phyloP scores from a whole-genome alignment of 116 monocot genomes.

The Phalaenopsis hybrid region DNA sequence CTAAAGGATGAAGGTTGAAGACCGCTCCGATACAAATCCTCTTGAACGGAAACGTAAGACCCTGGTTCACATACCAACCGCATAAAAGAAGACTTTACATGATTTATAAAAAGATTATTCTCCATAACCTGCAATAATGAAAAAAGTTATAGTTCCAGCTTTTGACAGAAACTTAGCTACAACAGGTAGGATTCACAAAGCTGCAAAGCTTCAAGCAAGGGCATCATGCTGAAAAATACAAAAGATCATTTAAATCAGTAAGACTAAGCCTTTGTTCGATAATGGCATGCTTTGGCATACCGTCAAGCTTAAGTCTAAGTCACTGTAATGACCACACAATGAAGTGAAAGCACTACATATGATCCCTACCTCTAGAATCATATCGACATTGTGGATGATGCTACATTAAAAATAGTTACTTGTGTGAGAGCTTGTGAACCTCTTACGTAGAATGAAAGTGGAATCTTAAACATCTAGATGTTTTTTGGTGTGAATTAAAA shows the following conservation, averaged over 20 bases:
- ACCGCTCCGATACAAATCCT: not conserved
- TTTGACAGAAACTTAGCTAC: not conserved
- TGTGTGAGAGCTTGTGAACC: too few relatives aligned
- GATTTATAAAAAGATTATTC: slow-evolving; percentile 5
- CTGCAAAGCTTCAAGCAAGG: not conserved
- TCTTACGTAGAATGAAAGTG: too few relatives aligned
- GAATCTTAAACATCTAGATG: too few relatives aligned
- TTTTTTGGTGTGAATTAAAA: too few relatives aligned
- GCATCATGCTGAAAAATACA: not conserved
- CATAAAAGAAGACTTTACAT: slow-evolving; percentile 4
- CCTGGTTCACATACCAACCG: not conserved
- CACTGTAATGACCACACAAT: not conserved
- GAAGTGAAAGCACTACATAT: not conserved
- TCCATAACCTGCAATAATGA: slow-evolving; percentile 7
- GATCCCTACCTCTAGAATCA: too few relatives aligned
- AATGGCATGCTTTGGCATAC: not conserved
- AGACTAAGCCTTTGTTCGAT: not conserved
- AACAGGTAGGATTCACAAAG: not conserved
- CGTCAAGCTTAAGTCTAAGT: not conserved
- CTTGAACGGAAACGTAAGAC: not conserved
- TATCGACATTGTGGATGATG: too few relatives aligned
- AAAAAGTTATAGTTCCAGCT: not conserved
- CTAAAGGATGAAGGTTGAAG: not conserved
- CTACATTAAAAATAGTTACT: too few relatives aligned
- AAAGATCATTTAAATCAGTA: not conserved